Evolutionary conservation across 2,329 filamentous ascomycete species (phyloP).

Genomic region (Phoma sp.): DNA sequence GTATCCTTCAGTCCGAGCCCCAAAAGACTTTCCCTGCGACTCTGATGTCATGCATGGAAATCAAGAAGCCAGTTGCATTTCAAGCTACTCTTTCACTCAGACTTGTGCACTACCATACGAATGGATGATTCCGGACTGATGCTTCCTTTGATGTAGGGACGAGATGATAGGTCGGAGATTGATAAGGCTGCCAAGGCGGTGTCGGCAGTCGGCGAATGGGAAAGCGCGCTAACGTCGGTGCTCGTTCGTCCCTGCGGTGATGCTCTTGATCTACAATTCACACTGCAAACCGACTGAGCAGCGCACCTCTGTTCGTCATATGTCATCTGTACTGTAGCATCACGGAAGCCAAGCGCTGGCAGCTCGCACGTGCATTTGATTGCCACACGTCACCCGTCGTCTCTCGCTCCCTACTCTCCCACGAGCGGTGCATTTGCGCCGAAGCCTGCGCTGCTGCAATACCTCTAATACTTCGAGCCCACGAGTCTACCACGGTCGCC

Average conservation of each 20-base stretch:
- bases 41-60: too few relatives aligned
- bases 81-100: too few relatives aligned
- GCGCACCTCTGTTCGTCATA: conserved; percentile 6
- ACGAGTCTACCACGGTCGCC: conserved; percentile 5
- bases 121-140: too few relatives aligned
- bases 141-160: too few relatives aligned
- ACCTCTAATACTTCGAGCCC: too few relatives aligned
- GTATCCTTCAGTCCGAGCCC: neutral
- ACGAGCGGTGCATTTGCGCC: conserved; percentile 5
- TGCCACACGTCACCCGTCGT: neutral
- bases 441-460: conserved; percentile 13
- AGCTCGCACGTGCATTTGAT: neutral
- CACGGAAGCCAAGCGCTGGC: conserved; percentile 15
- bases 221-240: conserved; percentile 9
- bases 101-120: too few relatives aligned
- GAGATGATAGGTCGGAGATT: too few relatives aligned
- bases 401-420: too few relatives aligned
- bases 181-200: neutral
- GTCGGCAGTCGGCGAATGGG: conserved; percentile 5
- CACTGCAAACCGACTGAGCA: conserved; percentile 4
- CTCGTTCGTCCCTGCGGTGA: conserved; percentile 10
- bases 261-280: conserved; percentile 13
- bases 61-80: too few relatives aligned
- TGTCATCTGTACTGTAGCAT: conserved; percentile 3
- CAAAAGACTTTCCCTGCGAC: too few relatives aligned